phyloP scores from a whole-genome alignment of 2,329 filamentous ascomycete genomes.

The Aureobasidium sp. region DNA sequence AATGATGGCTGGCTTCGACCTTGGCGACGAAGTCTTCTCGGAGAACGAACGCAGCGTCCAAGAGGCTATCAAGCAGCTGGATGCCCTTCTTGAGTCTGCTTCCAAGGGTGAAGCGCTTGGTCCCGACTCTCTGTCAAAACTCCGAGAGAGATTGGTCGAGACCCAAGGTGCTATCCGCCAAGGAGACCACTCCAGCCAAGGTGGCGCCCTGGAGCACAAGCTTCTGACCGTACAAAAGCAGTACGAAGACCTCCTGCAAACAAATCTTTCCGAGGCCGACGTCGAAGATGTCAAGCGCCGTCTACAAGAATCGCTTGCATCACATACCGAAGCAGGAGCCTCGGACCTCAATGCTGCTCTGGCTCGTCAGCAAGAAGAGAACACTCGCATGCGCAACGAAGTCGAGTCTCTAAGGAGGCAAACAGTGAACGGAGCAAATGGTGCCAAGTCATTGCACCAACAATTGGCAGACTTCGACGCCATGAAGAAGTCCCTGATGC shows the following conservation, averaged over 20 bases:
- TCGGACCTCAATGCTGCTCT: constrained; percentile 72
- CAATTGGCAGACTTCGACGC: constrained; percentile 98
- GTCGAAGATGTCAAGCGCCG: constrained; percentile 76
- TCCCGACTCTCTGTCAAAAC: constrained; percentile 69
- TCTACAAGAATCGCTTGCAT: constrained; percentile 68
- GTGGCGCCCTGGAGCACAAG: constrained; percentile 63
- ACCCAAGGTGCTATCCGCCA: constrained; percentile 90
- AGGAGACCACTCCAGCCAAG: constrained; percentile 76
- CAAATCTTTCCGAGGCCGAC: constrained; percentile 70
- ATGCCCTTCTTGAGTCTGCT: constrained; percentile 69
- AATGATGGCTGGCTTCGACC: constrained; percentile 99
- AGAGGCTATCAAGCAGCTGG: constrained; percentile 75
- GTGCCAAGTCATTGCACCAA: constrained; percentile 84
- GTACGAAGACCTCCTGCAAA: constrained; percentile 74
- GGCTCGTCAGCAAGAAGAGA: constrained; percentile 70
- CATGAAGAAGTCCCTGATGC: constrained; percentile 99
- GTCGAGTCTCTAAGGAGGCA: constrained; percentile 74
- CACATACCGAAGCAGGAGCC: constrained; percentile 58
- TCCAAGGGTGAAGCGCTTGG: constrained; percentile 60
- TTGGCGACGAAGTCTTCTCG: constrained; percentile 87
- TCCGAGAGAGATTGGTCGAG: constrained; percentile 74
- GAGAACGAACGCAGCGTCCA: constrained; percentile 83
- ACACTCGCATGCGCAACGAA: constrained; percentile 69
- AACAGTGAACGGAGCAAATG: constrained; percentile 52
- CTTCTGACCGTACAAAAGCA: constrained; percentile 69